Evolutionary conservation across 108 stramenopile species (phyloP).

Genomic region (Fragilariopsis cylindrus): DNA sequence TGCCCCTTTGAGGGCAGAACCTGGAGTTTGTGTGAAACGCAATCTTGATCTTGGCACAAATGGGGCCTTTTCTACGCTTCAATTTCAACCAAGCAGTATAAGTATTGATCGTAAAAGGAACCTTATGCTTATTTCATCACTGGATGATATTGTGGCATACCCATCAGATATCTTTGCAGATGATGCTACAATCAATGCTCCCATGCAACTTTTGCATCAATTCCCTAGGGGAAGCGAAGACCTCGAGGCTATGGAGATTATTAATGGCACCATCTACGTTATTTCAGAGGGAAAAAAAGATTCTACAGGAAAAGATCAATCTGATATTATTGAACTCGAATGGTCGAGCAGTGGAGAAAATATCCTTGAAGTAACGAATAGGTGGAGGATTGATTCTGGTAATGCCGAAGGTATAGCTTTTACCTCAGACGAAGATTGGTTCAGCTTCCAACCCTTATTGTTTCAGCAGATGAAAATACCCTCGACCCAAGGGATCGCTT

Average conservation of each 20-base stretch:
- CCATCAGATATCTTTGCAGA: neutral
- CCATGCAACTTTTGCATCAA: neutral
- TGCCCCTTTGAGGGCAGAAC: neutral
- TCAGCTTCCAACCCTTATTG: neutral
- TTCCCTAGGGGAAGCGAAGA: neutral
- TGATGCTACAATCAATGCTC: neutral
- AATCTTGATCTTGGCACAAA: neutral
- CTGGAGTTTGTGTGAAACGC: neutral
- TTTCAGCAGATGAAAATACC: neutral
- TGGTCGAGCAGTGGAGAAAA: neutral
- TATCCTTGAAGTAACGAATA: neutral
- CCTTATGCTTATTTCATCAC: neutral
- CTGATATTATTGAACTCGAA: neutral
- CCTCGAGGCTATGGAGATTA: neutral
- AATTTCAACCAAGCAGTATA: neutral
- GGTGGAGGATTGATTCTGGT: neutral
- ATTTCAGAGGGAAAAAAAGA: neutral
- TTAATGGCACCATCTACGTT: neutral
- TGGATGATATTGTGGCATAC: neutral
- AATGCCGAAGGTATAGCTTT: neutral
- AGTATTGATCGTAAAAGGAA: neutral
- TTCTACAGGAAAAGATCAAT: neutral
- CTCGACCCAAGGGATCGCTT: neutral
- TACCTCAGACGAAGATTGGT: neutral
- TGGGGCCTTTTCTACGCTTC: neutral